Evolutionary conservation across 73 alveolate species (phyloP).

Genomic region (Paramecium caudatum): DNA sequence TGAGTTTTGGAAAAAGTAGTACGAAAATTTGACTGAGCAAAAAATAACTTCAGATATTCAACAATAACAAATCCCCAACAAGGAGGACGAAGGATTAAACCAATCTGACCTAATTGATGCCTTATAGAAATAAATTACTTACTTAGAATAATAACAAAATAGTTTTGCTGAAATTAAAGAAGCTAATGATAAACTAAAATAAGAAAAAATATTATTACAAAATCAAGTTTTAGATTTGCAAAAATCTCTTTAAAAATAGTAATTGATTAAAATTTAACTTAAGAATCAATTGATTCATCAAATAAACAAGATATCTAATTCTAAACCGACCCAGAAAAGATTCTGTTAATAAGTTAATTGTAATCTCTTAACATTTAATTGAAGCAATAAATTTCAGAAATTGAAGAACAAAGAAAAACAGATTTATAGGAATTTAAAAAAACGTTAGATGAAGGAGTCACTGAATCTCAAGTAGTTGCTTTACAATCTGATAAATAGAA

Average conservation of each 20-base stretch:
- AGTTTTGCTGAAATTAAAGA: too few species aligned
- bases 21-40: neutral
- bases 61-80: too few species aligned
- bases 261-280: neutral
- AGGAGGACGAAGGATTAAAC: too few species aligned
- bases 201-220: neutral
- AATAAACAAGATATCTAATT: neutral
- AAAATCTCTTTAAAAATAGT: neutral
- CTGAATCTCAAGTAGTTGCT: neutral
- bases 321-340: neutral
- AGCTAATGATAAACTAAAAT: neutral
- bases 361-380: neutral
- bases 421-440: neutral
- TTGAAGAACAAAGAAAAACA: neutral
- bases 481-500: neutral
- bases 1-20: slow-evolving; percentile 12
- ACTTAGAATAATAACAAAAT: neutral
- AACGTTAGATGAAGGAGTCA: neutral
- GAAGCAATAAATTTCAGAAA: neutral
- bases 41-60: too few species aligned
- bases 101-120: neutral
- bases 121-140: neutral
- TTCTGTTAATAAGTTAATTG: neutral
- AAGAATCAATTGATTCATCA: neutral
- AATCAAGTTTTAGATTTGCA: neutral